phyloP scores from a whole-genome alignment of 176 grass and related monocot genomes.

The Puya raimondii region DNA sequence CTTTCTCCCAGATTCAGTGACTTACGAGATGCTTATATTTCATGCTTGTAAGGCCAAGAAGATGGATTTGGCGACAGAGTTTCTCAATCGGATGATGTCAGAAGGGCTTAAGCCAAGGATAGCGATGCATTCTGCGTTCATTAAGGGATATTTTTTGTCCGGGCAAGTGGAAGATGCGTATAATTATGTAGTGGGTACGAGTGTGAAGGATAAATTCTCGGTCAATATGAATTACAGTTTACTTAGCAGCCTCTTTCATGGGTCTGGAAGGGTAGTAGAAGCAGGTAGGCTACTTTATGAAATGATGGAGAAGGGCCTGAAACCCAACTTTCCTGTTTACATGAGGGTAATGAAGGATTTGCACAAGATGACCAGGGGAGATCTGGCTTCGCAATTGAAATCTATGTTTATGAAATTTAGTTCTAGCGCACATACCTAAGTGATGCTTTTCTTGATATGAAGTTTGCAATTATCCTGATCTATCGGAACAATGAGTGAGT shows the following conservation, averaged over 20 bases:
- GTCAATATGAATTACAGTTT: conserved; percentile 68
- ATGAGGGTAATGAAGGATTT: conserved; percentile 56
- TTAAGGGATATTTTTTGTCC: conserved; percentile 54
- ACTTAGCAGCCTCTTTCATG: conserved; percentile 41
- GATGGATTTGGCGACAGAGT: conserved; percentile 50
- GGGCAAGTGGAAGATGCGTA: conserved; percentile 45
- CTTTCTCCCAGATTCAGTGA: conserved; percentile 32
- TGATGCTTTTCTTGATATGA: too few relatives aligned
- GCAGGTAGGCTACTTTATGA: conserved; percentile 65
- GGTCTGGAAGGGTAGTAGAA: conserved; percentile 34
- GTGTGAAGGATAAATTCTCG: conserved; percentile 40
- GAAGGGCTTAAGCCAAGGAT: conserved; percentile 53
- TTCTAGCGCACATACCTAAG: not conserved
- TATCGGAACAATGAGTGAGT: too few relatives aligned
- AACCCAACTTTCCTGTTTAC: conserved; percentile 57
- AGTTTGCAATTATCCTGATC: too few relatives aligned
- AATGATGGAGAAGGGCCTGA: conserved; percentile 65
- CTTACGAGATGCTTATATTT: conserved; percentile 54
- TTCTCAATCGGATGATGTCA: conserved; percentile 49
- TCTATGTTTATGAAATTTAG: conserved; percentile 37
- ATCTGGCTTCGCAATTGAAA: conserved; percentile 59
- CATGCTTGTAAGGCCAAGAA: conserved; percentile 54
- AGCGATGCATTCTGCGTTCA: conserved; percentile 59
- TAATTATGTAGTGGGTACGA: conserved; percentile 54
- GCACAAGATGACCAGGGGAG: conserved; percentile 31